These are phyloP conservation scores for Panellus pusillus DNA, from an alignment of 768 basidiomycete genomes.

Conservation along the genomic window DNA sequence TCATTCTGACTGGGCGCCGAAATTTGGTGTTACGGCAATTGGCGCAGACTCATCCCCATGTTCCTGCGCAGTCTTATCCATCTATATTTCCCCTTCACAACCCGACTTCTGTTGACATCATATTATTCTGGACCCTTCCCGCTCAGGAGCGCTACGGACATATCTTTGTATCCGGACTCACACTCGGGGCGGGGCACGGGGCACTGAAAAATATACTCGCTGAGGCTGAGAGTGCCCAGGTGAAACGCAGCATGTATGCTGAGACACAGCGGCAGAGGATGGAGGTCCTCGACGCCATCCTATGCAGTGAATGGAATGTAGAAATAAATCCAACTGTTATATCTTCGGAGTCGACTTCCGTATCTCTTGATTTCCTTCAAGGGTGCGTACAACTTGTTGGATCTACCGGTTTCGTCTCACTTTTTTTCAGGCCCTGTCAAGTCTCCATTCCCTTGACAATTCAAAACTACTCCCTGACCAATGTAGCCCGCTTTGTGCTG, in stretches of 20 bases:
- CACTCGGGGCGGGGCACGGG: constrained; percentile 70
- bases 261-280: constrained; percentile 78
- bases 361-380: constrained; percentile 63
- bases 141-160: constrained; percentile 61
- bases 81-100: constrained; percentile 80
- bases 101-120: constrained; percentile 67
- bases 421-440: constrained; percentile 49
- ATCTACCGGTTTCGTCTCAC: background rate
- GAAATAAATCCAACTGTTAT: constrained; percentile 77
- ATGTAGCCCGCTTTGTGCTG: constrained; percentile 58
- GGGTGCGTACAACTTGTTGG: constrained; percentile 52
- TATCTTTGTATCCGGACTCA: constrained; percentile 54
- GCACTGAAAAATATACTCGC: constrained; percentile 61
- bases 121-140: constrained; percentile 76
- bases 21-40: constrained; percentile 38
- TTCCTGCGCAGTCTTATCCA: constrained; percentile 51
- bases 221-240: constrained; percentile 59
- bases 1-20: constrained; percentile 54
- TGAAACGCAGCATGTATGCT: constrained; percentile 85
- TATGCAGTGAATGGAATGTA: constrained; percentile 70
- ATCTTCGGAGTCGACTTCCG: constrained; percentile 38
- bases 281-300: constrained; percentile 66
- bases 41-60: constrained; percentile 49
- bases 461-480: constrained; percentile 71
- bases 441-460: constrained; percentile 56